Conservation (phyloP, 208 protist species). For the Trypanosoma boissoni region DNA sequence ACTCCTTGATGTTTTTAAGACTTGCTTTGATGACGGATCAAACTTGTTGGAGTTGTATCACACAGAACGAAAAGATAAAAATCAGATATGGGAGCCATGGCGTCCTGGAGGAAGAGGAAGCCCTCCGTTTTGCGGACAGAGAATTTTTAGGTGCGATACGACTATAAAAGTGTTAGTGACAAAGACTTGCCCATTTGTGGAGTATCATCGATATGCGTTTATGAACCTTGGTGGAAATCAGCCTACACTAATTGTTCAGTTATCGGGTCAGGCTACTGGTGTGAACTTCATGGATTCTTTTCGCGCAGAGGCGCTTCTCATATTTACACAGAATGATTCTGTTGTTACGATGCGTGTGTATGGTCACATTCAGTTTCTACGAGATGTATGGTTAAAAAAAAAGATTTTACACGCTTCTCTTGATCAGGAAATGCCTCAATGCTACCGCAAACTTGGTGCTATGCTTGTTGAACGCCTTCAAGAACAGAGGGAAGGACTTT, state of each 20-base stretch:
- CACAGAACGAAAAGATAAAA: constrained; percentile 37
- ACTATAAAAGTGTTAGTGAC: constrained; percentile 50
- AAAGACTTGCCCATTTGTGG: constrained; percentile 46
- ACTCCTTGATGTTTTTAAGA: constrained; percentile 57
- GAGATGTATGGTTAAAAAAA: constrained; percentile 39
- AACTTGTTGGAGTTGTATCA: constrained; percentile 46
- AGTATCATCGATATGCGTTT: constrained; percentile 66
- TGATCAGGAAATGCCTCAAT: constrained; percentile 43
- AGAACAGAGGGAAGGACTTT: background rate
- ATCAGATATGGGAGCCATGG: constrained; percentile 55
- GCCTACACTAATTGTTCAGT: constrained; percentile 55
- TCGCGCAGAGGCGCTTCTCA: constrained; percentile 41
- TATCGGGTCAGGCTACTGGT: constrained; percentile 53
- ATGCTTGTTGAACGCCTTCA: constrained; percentile 35
- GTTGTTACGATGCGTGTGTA: constrained; percentile 46
- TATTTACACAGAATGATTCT: constrained; percentile 39
- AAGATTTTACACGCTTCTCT: constrained; percentile 44
- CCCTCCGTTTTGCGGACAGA: constrained; percentile 45
- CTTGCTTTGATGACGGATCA: constrained; percentile 55
- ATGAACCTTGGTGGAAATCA: constrained; percentile 39
- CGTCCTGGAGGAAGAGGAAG: constrained; percentile 31
- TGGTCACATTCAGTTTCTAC: constrained; percentile 51
- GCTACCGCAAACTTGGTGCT: constrained; percentile 38
- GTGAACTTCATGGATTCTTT: constrained; percentile 66
- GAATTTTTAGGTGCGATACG: constrained; percentile 51